Conservation (phyloP, 192 early-diverging fungal genomes). For the Linnemannia hyalina region DNA sequence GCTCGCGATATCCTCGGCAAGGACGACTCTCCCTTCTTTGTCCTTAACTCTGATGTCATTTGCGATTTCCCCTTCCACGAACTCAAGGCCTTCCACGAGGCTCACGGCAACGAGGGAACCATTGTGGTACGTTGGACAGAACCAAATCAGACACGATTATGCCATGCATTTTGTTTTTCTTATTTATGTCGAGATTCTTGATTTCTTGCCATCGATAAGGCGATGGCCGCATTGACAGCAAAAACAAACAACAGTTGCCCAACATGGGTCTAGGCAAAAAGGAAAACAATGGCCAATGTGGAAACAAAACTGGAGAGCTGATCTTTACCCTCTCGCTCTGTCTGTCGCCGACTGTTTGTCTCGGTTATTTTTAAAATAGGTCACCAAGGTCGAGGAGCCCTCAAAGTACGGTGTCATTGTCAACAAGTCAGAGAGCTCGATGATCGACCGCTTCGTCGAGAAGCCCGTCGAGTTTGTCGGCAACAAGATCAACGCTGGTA, state of each 20-base stretch:
- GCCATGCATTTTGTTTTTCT: too few species aligned
- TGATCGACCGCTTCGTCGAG: constrained; percentile 97
- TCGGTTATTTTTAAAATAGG: constrained; percentile 51
- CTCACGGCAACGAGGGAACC: constrained; percentile 95
- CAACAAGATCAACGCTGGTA: constrained; percentile 99
- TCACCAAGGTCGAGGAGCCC: constrained; percentile 97
- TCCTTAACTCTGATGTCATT: constrained; percentile 98
- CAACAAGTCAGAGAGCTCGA: constrained; percentile 75
- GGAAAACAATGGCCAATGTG: too few species aligned
- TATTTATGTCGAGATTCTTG: too few species aligned
- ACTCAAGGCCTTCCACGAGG: constrained; percentile 89
- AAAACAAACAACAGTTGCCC: too few species aligned
- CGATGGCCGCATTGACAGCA: too few species aligned
- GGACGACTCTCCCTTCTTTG: constrained; percentile 97
- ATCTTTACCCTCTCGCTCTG: not conserved
- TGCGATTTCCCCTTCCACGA: constrained; percentile 98
- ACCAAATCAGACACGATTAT: not conserved
- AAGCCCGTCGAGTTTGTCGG: constrained; percentile 96
- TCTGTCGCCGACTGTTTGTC: not conserved
- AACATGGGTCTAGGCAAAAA: too few species aligned
- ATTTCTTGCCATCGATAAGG: too few species aligned
- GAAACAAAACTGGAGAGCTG: not conserved
- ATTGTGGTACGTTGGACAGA: constrained; percentile 74
- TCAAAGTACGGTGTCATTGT: constrained; percentile 99
- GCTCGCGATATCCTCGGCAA: constrained; percentile 92